phyloP scores from a whole-genome alignment of 2,329 filamentous ascomycete genomes.

The Aureobasidium lini region DNA sequence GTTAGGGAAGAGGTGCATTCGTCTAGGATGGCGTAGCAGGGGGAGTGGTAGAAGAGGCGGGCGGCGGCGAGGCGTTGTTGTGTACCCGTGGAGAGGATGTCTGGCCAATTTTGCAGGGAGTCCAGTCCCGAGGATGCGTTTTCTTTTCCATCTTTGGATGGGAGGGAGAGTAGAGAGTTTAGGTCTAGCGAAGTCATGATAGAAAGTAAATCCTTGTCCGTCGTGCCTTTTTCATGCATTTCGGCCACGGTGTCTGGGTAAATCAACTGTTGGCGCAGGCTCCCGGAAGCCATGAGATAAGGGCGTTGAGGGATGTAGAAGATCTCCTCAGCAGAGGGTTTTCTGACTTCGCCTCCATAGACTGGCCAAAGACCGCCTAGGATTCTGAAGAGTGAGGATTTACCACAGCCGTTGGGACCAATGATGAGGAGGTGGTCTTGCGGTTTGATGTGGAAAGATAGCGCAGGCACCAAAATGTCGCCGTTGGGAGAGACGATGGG shows the following conservation, averaged over 20 bases:
- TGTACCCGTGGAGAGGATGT: constrained; percentile 82
- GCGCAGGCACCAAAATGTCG: constrained; percentile 75
- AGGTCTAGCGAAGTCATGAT: constrained; percentile 77
- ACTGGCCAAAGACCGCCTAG: constrained; percentile 95
- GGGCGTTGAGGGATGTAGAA: constrained; percentile 98
- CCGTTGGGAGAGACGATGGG: constrained; percentile 97
- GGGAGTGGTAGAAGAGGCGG: constrained; percentile 84
- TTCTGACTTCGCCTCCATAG: constrained; percentile 87
- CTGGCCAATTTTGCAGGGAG: constrained; percentile 91
- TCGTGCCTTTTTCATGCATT: constrained; percentile 77
- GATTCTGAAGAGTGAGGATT: constrained; percentile 92
- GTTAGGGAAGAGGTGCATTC: constrained; percentile 97
- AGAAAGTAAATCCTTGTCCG: constrained; percentile 68
- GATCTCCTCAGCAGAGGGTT: constrained; percentile 85
- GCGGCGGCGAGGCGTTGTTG: constrained; percentile 98
- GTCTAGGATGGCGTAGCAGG: constrained; percentile 90
- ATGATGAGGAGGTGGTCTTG: constrained; percentile 91
- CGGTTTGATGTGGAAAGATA: constrained; percentile 79
- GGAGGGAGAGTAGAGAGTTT: constrained; percentile 57
- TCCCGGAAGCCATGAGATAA: constrained; percentile 83
- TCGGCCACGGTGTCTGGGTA: constrained; percentile 85
- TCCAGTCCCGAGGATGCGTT: constrained; percentile 59
- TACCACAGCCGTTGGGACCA: constrained; percentile 94
- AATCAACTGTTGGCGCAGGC: constrained; percentile 91
- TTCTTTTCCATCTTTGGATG: constrained; percentile 9